Evolutionary conservation across 306 rosid species (phyloP).

Genomic region (Ormosia semicastrata): DNA sequence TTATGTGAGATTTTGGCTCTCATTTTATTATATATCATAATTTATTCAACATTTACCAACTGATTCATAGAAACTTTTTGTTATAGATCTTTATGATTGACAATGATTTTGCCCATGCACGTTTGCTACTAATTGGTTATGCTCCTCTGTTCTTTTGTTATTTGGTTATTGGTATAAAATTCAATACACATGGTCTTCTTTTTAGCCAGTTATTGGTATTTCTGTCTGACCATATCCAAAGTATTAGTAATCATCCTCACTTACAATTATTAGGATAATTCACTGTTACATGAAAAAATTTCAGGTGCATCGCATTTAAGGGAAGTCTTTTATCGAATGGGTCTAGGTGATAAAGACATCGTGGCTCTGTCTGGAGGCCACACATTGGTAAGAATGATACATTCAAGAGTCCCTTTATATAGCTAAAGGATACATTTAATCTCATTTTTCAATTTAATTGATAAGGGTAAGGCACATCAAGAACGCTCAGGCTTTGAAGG

Average conservation of each 20-base stretch:
- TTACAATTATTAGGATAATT: neutral
- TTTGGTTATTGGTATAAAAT: neutral
- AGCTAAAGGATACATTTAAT: neutral
- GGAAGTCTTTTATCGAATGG: constrained; percentile 68
- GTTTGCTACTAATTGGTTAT: neutral
- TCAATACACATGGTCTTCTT: neutral
- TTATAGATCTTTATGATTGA: neutral
- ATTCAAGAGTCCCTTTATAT: neutral
- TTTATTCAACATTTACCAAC: neutral
- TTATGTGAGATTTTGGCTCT: neutral
- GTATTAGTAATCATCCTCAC: neutral
- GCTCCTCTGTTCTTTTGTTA: neutral
- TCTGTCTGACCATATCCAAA: neutral
- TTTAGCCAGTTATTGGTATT: neutral
- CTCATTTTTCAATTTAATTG: neutral
- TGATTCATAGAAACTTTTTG: neutral
- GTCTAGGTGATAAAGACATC: constrained; percentile 70
- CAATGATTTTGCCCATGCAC: neutral
- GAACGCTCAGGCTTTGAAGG: constrained; percentile 87
- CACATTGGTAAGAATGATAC: constrained; percentile 57
- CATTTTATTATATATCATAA: neutral
- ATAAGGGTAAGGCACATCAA: constrained; percentile 71
- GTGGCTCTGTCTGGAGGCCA: constrained; percentile 93
- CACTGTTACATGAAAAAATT: neutral
- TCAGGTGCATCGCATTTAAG: constrained; percentile 79